These are phyloP conservation scores for Colletotrichum sp. DNA, from an alignment of 2,329 filamentous ascomycete species.

Conservation along the genomic window DNA sequence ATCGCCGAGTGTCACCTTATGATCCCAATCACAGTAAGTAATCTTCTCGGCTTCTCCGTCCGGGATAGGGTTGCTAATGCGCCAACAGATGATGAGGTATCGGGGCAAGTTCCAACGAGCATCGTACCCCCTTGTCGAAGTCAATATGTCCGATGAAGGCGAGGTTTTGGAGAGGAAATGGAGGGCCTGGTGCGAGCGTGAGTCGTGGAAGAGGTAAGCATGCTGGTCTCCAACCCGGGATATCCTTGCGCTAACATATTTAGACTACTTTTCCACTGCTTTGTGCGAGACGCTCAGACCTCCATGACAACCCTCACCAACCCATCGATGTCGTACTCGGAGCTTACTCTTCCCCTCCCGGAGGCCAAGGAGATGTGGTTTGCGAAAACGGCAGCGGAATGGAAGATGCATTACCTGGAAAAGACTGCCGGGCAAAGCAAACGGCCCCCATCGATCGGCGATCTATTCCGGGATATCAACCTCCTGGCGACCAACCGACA, in stretches of 20 bases:
- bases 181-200: constrained; percentile 65
- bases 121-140: constrained; percentile 54
- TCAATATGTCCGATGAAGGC: constrained; percentile 59
- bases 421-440: constrained; percentile 39
- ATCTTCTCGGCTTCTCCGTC: not conserved
- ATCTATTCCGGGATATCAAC: constrained; percentile 61
- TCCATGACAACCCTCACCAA: constrained; percentile 71
- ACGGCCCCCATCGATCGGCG: constrained; percentile 55
- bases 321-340: constrained; percentile 70
- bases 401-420: constrained; percentile 65
- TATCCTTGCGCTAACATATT: constrained; percentile 16
- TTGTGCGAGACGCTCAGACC: constrained; percentile 68
- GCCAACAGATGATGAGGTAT: constrained; percentile 54
- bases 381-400: constrained; percentile 64
- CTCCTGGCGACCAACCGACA: constrained; percentile 52
- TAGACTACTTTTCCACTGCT: constrained; percentile 67
- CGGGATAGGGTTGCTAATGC: not conserved
- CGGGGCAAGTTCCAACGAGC: constrained; percentile 63
- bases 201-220: constrained; percentile 66
- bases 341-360: constrained; percentile 69
- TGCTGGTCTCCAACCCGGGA: not conserved
- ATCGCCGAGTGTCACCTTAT: constrained; percentile 55
- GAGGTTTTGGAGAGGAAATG: constrained; percentile 66
- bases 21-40: constrained; percentile 48
- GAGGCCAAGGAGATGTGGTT: constrained; percentile 67